These are phyloP conservation scores for Sphenostylis stenocarpa DNA, from an alignment of 306 rosid species.

Conservation along the genomic window DNA sequence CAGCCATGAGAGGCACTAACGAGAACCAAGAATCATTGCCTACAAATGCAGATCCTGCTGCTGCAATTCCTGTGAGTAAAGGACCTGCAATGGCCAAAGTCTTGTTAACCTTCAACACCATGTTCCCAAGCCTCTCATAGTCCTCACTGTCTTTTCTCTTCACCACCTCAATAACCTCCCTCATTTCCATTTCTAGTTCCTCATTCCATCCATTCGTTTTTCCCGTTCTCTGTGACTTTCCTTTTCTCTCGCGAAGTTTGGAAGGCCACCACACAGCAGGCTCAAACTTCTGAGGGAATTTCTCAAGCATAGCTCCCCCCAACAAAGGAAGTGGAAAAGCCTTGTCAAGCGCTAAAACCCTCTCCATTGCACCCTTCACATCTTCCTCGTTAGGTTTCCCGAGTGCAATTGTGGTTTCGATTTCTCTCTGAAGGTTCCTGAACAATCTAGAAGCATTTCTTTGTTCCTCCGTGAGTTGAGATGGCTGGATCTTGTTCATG, in stretches of 20 bases:
- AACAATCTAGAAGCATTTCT: constrained; percentile 71
- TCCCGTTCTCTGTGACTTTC: not conserved
- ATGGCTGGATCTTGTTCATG: constrained; percentile 80
- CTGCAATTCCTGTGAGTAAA: constrained; percentile 68
- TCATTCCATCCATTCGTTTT: constrained; percentile 60
- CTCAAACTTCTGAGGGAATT: constrained; percentile 55
- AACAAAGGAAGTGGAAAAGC: constrained; percentile 82
- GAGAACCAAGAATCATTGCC: constrained; percentile 40
- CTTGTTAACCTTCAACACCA: constrained; percentile 61
- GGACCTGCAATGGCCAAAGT: constrained; percentile 66
- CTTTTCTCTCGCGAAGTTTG: not conserved
- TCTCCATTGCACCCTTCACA: constrained; percentile 49
- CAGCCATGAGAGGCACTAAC: constrained; percentile 52
- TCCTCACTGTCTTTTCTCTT: constrained; percentile 64
- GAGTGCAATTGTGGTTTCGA: constrained; percentile 39
- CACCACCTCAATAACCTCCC: constrained; percentile 52
- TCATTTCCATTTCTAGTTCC: constrained; percentile 55
- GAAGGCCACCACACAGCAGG: constrained; percentile 82
- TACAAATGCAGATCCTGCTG: constrained; percentile 48
- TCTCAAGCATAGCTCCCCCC: constrained; percentile 86
- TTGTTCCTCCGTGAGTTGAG: constrained; percentile 85
- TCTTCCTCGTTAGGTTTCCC: constrained; percentile 44
- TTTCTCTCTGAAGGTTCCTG: constrained; percentile 44
- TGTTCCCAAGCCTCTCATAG: constrained; percentile 65
- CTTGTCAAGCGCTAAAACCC: constrained; percentile 64